phyloP scores from a whole-genome alignment of 1,139 yeast species.

The Geotrichum citri-aurantii region DNA sequence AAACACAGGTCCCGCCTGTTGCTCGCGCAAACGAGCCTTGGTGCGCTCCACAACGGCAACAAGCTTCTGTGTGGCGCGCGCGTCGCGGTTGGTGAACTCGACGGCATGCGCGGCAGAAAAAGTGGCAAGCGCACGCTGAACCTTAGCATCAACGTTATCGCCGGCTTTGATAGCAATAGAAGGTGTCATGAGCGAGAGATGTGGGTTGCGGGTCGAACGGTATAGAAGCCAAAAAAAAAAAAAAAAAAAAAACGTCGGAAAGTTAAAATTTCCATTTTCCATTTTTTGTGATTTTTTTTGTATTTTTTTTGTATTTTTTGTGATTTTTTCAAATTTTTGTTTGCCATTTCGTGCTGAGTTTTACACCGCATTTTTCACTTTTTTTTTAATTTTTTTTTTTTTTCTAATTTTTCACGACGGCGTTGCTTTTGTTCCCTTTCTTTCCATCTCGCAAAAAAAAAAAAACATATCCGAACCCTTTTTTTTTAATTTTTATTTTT shows the following conservation, averaged over 20 bases:
- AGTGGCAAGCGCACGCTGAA: neutral
- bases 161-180: constrained; percentile 19
- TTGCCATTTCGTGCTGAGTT: neutral
- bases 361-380: neutral
- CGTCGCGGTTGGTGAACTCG: neutral
- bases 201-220: neutral
- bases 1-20: neutral
- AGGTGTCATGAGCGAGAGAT: neutral
- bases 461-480: neutral
- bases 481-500: no score
- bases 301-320: neutral
- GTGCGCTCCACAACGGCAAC: neutral
- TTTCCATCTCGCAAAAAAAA: neutral
- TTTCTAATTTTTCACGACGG: neutral
- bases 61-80: neutral
- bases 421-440: neutral
- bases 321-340: neutral
- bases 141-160: constrained; percentile 19
- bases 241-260: neutral
- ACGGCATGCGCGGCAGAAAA: neutral
- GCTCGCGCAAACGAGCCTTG: neutral
- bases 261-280: neutral
- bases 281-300: neutral
- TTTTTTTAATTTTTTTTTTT: neutral
- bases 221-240: neutral